A percentile compares a stretch with the other conserved stretches of the same genome.
phyloP scores from a whole-genome alignment of 2,329 filamentous ascomycete species.

The Teratosphaeria destructans region DNA sequence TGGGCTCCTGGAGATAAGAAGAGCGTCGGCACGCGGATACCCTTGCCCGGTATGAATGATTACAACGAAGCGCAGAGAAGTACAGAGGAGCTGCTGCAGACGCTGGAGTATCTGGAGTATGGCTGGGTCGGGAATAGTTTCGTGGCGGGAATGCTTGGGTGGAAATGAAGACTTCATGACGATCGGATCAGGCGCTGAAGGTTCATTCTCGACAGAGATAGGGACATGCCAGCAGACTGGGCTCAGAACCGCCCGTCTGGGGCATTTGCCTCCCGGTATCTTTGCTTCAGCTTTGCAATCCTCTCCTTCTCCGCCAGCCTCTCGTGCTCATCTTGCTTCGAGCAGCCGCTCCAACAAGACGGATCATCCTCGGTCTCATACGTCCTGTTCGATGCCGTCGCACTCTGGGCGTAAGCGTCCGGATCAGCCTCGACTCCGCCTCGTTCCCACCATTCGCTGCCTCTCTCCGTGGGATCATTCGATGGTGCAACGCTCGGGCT shows the following conservation, averaged over 20 bases:
- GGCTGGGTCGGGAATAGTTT: constrained; percentile 25
- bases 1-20: constrained; percentile 22
- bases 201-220: not conserved
- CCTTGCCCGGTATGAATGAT: constrained; percentile 22
- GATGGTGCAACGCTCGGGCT: not conserved
- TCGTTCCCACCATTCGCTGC: not conserved
- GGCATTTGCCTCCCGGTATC: not conserved
- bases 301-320: not conserved
- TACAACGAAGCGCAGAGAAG: constrained; percentile 26
- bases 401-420: not conserved
- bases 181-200: not conserved
- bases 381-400: not conserved
- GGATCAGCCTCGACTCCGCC: not conserved
- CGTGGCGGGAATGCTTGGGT: constrained; percentile 13
- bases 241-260: not conserved
- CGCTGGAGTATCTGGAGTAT: constrained; percentile 26
- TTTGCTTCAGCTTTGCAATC: not conserved
- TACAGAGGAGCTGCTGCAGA: constrained; percentile 23
- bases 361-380: not conserved
- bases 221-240: not conserved
- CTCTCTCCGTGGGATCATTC: not conserved
- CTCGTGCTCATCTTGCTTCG: not conserved
- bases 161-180: not conserved
- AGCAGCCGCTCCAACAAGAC: not conserved
- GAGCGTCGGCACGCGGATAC: constrained; percentile 18